Evolutionary conservation across 2,329 filamentous ascomycete species (phyloP), one percentile per base, ranked within the genome.

Genomic region (Gyromitra esculenta): DNA sequence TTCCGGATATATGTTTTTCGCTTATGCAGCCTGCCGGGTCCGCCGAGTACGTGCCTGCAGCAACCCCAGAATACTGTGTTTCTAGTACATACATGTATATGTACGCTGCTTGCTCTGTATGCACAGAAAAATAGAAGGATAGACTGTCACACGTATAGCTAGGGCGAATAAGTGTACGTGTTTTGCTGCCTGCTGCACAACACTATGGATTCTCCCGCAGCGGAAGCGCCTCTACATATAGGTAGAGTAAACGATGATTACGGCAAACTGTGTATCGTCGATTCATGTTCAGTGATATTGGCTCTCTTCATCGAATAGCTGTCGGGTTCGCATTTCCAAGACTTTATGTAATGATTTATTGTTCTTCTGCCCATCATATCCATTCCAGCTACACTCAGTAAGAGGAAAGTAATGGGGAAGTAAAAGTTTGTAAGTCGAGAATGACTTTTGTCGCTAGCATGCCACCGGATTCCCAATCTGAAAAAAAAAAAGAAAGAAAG

Each of bases 11-110:
- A 6, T 4, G 25, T 31, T 31, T 5, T 57, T 66, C 63, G 63
- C 63, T 66, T 66, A 66, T 66, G 63, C 48, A 41, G 63, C 43
- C 45, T 31, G 31, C 41, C 62, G 43, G 43, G 62, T 64, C 43
- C 62, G 21, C 45, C 25, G 25, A 31, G 25, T 31, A 31, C 25
- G 31, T 50, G 45, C 21, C 43, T 48, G n/a, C 25, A 31, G 25
- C 25, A 31, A 31, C 25, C 25, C 25, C 25, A 31, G 25, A 31
- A 4, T 31, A 31, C 25, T 2, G 25, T 31, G 4, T 31, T 31
- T 2, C 25, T 5, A 21, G 21, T n/a, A 25, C 15, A 7, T 54
- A 35, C 31, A 11, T 31, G 25, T 2, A 35, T 48, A 11, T 31
- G 25, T 2, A 31, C 25, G 4, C 25, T 31, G 25, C 25, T 31